Evolutionary conservation across 2,329 filamentous ascomycete genomes (phyloP).

Genomic region (Ophiostoma pallidulum): DNA sequence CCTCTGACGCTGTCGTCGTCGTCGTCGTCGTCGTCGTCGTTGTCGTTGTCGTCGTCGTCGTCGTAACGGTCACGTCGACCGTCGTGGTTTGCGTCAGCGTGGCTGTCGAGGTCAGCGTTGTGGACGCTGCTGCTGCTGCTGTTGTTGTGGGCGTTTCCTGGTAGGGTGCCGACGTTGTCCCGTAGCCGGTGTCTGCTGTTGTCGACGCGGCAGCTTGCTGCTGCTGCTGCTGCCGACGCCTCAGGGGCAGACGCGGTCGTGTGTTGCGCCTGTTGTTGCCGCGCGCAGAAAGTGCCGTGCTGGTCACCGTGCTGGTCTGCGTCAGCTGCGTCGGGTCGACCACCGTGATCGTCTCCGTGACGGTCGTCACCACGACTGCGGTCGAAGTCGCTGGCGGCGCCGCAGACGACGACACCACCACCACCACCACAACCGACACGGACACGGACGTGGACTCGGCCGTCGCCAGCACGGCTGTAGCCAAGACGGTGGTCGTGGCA

Average conservation of each 20-base stretch:
- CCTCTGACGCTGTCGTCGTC: too few relatives aligned
- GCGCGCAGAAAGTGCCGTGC: slow-evolving; percentile 9
- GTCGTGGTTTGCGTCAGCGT: slow-evolving; percentile 17
- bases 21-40: too few relatives aligned
- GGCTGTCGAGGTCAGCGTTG: too few relatives aligned
- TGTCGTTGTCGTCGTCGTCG: too few relatives aligned
- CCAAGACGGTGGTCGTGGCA: slow-evolving; percentile 12
- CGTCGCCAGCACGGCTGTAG: slow-evolving; percentile 16
- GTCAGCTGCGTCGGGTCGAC: slow-evolving; percentile 19
- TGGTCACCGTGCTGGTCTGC: slow-evolving; percentile 17
- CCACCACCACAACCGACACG: neutral
- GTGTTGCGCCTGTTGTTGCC: slow-evolving; percentile 2
- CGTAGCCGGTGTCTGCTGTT: too few relatives aligned
- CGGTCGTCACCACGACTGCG: slow-evolving; percentile 15
- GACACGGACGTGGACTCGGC: slow-evolving; percentile 18
- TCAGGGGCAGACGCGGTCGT: too few relatives aligned
- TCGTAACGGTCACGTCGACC: slow-evolving; percentile 11
- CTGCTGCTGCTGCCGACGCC: neutral
- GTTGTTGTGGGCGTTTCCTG: slow-evolving; percentile 2
- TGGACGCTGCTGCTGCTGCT: slow-evolving; percentile 8
- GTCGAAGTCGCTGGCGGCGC: slow-evolving; percentile 13
- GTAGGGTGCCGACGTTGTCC: too few relatives aligned
- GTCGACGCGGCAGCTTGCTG: slow-evolving; percentile 12
- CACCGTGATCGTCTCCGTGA: slow-evolving; percentile 20
- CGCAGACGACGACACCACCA: too few relatives aligned